Conservation (phyloP, 257 asterid species). For the Nicotiana sylvestris region DNA sequence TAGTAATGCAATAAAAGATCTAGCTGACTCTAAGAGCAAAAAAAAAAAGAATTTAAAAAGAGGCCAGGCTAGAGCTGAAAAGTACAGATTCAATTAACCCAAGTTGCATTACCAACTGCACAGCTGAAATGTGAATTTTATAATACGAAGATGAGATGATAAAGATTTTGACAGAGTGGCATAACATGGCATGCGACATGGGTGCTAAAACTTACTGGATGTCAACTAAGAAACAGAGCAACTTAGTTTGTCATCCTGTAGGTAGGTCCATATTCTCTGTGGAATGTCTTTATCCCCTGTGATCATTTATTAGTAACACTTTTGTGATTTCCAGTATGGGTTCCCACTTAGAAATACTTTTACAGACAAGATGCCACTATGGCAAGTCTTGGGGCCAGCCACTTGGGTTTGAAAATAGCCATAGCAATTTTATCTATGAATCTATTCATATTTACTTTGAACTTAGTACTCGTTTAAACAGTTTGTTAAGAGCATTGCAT, state of each 20-base stretch:
- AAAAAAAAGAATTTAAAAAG: background rate
- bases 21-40: background rate
- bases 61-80: background rate
- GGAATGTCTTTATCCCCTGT: background rate
- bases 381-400: background rate
- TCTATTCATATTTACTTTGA: too few species aligned
- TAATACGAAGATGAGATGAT: conserved; percentile 7
- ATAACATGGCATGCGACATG: conserved; percentile 25
- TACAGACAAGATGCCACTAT: background rate
- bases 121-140: background rate
- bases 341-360: conserved; percentile 7
- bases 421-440: too few species aligned
- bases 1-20: background rate
- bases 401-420: background rate
- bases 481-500: too few species aligned
- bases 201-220: background rate
- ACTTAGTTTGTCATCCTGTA: background rate
- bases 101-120: conserved; percentile 23
- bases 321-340: background rate
- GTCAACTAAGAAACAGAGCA: conserved; percentile 2
- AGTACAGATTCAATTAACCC: conserved; percentile 4
- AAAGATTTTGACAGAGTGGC: conserved; percentile 34
- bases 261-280: background rate
- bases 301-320: background rate
- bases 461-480: too few species aligned